phyloP scores from a whole-genome alignment of 2,329 filamentous ascomycete genomes.

The Venturiaceae sp. region DNA sequence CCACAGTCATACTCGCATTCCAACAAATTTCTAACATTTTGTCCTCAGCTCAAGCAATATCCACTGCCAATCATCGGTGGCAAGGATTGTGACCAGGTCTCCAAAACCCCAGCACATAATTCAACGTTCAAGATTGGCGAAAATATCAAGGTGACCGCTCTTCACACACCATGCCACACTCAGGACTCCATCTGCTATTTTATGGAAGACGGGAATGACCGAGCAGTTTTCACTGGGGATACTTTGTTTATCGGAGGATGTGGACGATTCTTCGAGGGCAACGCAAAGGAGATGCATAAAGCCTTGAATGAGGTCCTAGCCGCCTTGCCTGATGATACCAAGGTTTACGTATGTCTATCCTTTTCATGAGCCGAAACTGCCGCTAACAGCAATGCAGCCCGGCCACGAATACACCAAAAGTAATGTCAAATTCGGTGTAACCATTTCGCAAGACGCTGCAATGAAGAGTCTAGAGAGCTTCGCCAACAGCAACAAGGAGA shows the following conservation, averaged over 20 bases:
- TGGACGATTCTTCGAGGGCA: conserved; percentile 93
- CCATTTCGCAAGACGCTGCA: conserved; percentile 63
- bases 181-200: conserved; percentile 97
- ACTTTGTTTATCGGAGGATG: conserved; percentile 94
- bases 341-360: conserved; percentile 63
- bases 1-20: not conserved
- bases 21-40: not conserved
- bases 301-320: conserved; percentile 81
- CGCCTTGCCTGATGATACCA: conserved; percentile 76
- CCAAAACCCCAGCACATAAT: conserved; percentile 63
- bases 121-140: conserved; percentile 73
- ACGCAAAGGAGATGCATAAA: conserved; percentile 74
- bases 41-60: conserved; percentile 44
- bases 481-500: conserved; percentile 71
- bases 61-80: conserved; percentile 76
- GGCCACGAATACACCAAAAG: conserved; percentile 98
- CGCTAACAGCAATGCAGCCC: conserved; percentile 44
- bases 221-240: conserved; percentile 88
- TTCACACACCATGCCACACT: conserved; percentile 97
- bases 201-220: conserved; percentile 68
- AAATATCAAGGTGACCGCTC: conserved; percentile 67
- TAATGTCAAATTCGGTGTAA: conserved; percentile 81
- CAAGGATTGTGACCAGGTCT: conserved; percentile 74
- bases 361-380: not conserved
- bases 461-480: conserved; percentile 71